Evolutionary conservation across 495 filamentous ascomycete genomes (phyloP), one percentile per base, ranked within the genome.

Genomic region (Pseudomonodictys pantanalensis): DNA sequence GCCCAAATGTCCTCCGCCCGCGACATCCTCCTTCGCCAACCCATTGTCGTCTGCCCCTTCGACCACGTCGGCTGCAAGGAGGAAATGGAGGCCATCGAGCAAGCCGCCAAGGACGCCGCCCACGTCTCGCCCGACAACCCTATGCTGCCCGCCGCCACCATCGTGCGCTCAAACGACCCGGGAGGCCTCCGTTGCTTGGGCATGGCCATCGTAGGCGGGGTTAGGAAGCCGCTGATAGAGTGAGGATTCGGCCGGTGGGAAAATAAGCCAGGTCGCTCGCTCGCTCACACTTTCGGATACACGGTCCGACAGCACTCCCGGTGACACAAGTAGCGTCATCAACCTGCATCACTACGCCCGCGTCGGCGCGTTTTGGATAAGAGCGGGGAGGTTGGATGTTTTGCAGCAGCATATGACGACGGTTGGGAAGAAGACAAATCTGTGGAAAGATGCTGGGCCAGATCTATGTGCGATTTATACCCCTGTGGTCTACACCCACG

Each of bases 1-100:
- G 95, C 91, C 23, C 87, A 92, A 72, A 78, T 98, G 76, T 89
- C 89, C n/a, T 86, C 85, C 11, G 91, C 92, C 17, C 83, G 86
- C 76, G 95, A 98, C 65, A 96, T 98, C 41, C 76, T 85, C 5
- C 83, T 97, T 35, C 86, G 92, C 42, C 91, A 97, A 72, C 91
- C 89, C 50, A 97, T 98, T 54, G 89, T 97, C 42, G 92, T 98
- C 46, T 97, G 92, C 65, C 93, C 95, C 0, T 84, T 96, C 35
- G 93, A 98, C 69, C 90, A 97, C 65, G 89, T 92, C 56, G 90
- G 87, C 11, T 97, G 93, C 76, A 96, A 95, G 69, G 91, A 96
- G 65, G 95, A 98, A 75, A 95, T 98, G 89, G 91, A 96, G 68
- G 90, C 91, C 7, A 97, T 97, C 60, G 90, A 96, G 67, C 88